Base-by-base conservation (phyloP, 768 basidiomycete genomes). In the Coprinellus aureogranulatus region DNA sequence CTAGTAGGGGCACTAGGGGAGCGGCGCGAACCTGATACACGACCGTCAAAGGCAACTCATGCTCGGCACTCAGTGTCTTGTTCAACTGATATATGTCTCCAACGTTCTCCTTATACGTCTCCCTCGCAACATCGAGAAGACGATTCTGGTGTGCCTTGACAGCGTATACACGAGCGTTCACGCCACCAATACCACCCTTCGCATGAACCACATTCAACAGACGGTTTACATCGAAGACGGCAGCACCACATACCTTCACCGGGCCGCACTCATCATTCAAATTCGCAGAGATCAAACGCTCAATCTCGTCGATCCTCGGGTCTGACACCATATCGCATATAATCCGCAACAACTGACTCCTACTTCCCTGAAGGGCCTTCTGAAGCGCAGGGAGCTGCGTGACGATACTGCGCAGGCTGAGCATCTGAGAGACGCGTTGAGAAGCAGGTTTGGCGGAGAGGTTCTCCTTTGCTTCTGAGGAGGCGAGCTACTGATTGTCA, bases 81-180 rank as follows among this genome's bases (percentile, higher is more conserved):
- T 83, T 83, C 34, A 94, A 75, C 53, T 86, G 80, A 60, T 86
- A 86, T 53, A 97, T 92, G 65, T 99, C 96, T 16, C 85, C 82
- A 44, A 96, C 81, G 62, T 96, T 96, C 70, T 99, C 95, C 64
- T 89, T 92, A 75, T 88, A 98, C 0, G 95, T 95, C 69, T 93
- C 93, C 2, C 97, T 83, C 1, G 96, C 97, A 6, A 98, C 93
- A 61, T 98, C 96, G 28, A 99, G 86, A 10, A 96, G 77, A 27
- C 84, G 84, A 62, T 93, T 91, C 65, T 80, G 82, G 59, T 90
- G 89, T 51, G 84, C 87, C 69, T 86, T 91, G 57, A 98, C 89
- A 2, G 95, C 95, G 71, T 94, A 99, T 23, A 98, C 88, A 52
- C 88, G 83, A 5, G 88, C 83, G 65, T 91, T 93, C 22, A 90